A percentile compares a stretch with the other conserved stretches of the same genome.
phyloP scores from a whole-genome alignment of 2,329 filamentous ascomycete species.

The Sporothrix globosa region DNA sequence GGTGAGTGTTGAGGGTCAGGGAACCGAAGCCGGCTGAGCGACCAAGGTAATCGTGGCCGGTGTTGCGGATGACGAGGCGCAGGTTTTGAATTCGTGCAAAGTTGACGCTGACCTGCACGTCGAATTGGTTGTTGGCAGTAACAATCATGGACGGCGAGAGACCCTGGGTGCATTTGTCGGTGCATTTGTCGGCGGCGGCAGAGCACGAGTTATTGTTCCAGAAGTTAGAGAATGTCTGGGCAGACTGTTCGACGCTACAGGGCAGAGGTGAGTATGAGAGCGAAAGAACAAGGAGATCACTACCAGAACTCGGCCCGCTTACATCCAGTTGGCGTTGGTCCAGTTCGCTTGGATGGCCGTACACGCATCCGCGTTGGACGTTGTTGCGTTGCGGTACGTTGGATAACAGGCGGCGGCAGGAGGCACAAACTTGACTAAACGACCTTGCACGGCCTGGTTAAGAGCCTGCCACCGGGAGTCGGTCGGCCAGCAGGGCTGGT shows the following conservation, averaged over 20 bases:
- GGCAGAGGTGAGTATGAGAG: neutral
- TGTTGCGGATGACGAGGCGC: slow-evolving; percentile 59
- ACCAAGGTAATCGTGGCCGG: slow-evolving; percentile 58
- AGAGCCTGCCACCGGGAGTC: slow-evolving; percentile 30
- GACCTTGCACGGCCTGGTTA: slow-evolving; percentile 32
- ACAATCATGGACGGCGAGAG: slow-evolving; percentile 45
- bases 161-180: slow-evolving; percentile 45
- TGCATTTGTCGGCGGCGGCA: slow-evolving; percentile 38
- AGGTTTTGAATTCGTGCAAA: slow-evolving; percentile 54
- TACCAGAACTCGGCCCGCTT: slow-evolving; percentile 12
- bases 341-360: slow-evolving; percentile 42
- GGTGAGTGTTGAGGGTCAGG: slow-evolving; percentile 60
- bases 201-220: slow-evolving; percentile 31
- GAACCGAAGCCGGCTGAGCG: slow-evolving; percentile 64
- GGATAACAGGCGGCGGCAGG: slow-evolving; percentile 31
- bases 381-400: slow-evolving; percentile 38
- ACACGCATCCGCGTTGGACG: slow-evolving; percentile 46
- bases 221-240: slow-evolving; percentile 40
- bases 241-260: slow-evolving; percentile 37
- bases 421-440: slow-evolving; percentile 29
- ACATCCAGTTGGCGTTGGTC: slow-evolving; percentile 45
- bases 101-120: slow-evolving; percentile 44
- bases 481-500: slow-evolving; percentile 31
- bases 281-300: slow-evolving; percentile 19
- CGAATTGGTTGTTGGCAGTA: slow-evolving; percentile 38